Percentiles rank a stretch among this genome's conserved stretches.
Evolutionary conservation across 225 moss, liverwort and hornwort genomes (phyloP).

Genomic region (Pseudoscleropodium purum): DNA sequence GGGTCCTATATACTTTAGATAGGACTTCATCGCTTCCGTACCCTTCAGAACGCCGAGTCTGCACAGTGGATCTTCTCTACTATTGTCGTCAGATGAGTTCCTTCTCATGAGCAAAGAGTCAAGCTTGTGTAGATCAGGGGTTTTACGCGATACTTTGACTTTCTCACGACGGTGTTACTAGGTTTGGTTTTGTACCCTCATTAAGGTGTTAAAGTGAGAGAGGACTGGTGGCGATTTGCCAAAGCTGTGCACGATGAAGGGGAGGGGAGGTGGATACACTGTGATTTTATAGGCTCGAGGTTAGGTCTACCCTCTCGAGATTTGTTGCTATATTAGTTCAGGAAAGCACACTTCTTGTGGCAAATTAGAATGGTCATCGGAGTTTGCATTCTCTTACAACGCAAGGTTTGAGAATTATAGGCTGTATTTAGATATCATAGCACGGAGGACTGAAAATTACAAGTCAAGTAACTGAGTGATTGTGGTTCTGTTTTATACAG

Average conservation of each 20-base stretch:
- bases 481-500: constrained; percentile 20
- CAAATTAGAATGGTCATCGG: background rate
- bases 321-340: background rate
- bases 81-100: background rate
- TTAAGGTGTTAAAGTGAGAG: background rate
- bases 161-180: background rate
- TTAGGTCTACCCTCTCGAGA: background rate
- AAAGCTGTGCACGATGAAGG: background rate
- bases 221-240: background rate
- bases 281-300: background rate
- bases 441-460: background rate
- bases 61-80: background rate
- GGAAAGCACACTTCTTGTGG: background rate
- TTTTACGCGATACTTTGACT: background rate
- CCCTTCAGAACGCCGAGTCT: background rate
- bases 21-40: background rate
- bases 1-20: background rate
- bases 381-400: background rate
- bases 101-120: background rate
- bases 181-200: background rate
- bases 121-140: background rate
- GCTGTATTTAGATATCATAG: background rate
- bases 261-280: background rate
- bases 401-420: background rate
- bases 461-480: background rate